Conservation (phyloP, 2,329 filamentous ascomycete genomes). For the Fusarium equiseti region DNA sequence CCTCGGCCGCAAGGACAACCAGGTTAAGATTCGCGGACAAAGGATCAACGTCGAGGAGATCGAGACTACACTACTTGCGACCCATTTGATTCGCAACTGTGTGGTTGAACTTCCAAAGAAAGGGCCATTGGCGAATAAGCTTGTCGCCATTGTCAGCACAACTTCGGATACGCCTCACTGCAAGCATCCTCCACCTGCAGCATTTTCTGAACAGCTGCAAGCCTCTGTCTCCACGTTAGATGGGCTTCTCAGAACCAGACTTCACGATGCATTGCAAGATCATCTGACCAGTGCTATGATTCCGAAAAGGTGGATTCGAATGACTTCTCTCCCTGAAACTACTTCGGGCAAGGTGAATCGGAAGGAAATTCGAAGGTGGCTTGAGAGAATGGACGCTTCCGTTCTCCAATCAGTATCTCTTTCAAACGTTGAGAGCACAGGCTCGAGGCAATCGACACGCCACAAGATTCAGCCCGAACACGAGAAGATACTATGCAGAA, state of each 20-base stretch:
- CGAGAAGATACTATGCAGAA: neutral
- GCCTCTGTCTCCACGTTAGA: neutral
- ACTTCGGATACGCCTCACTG: neutral
- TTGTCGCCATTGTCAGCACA: neutral
- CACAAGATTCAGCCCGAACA: neutral
- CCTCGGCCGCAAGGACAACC: neutral
- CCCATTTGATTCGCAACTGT: neutral
- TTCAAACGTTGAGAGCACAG: no score
- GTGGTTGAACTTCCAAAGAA: neutral
- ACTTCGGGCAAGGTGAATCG: neutral
- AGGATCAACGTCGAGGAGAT: neutral
- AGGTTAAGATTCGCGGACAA: neutral
- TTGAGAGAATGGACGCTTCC: neutral
- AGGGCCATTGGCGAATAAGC: neutral
- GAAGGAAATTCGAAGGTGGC: neutral
- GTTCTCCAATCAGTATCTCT: no score
- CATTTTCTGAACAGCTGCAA: neutral
- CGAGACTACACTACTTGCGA: neutral
- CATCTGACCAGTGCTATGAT: neutral
- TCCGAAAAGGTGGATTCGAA: neutral
- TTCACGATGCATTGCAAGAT: neutral
- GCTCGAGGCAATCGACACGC: no score
- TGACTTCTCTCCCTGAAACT: neutral
- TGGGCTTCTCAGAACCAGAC: neutral
- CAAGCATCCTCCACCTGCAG: no score